Evolutionary conservation across 129 eudicot genomes (phyloP).

Genomic region (Heracleum sosnowskyi): DNA sequence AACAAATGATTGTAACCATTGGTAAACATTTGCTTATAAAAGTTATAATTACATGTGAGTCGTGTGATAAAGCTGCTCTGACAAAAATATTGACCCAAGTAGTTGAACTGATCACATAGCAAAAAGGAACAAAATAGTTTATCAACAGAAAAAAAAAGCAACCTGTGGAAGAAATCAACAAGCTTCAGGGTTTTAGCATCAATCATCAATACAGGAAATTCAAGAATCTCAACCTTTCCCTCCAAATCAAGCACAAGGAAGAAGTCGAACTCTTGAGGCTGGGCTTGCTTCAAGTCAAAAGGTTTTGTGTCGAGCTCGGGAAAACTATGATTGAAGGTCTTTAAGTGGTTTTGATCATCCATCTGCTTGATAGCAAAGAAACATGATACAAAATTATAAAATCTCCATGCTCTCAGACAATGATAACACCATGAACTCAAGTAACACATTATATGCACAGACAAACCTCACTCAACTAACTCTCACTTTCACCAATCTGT

Average conservation of each 20-base stretch:
- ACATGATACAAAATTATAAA: conserved; percentile 1
- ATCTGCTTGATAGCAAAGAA: conserved; percentile 29
- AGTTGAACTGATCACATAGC: not conserved
- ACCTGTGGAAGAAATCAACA: conserved; percentile 90
- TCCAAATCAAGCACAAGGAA: conserved; percentile 95
- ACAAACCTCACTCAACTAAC: not conserved
- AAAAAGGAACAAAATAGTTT: not conserved
- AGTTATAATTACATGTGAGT: not conserved
- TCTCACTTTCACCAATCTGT: not conserved
- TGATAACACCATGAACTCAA: not conserved
- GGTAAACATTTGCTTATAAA: not conserved
- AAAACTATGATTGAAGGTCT: conserved; percentile 54
- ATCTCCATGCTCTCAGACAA: not conserved
- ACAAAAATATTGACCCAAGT: not conserved
- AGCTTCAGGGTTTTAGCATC: conserved; percentile 78
- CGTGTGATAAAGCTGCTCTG: not conserved
- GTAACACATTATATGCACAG: not conserved
- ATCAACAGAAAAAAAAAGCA: not conserved
- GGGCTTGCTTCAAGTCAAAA: conserved; percentile 24
- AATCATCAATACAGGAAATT: conserved; percentile 80
- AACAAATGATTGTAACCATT: not conserved
- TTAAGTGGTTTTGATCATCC: conserved; percentile 64
- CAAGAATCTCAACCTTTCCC: conserved; percentile 91
- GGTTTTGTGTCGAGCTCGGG: conserved; percentile 27
- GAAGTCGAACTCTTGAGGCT: conserved; percentile 55